Percentiles rank a stretch among this genome's conserved stretches.
These are phyloP conservation scores for Hygrophila difformis DNA, from an alignment of 257 asterid species.

Conservation along the genomic window DNA sequence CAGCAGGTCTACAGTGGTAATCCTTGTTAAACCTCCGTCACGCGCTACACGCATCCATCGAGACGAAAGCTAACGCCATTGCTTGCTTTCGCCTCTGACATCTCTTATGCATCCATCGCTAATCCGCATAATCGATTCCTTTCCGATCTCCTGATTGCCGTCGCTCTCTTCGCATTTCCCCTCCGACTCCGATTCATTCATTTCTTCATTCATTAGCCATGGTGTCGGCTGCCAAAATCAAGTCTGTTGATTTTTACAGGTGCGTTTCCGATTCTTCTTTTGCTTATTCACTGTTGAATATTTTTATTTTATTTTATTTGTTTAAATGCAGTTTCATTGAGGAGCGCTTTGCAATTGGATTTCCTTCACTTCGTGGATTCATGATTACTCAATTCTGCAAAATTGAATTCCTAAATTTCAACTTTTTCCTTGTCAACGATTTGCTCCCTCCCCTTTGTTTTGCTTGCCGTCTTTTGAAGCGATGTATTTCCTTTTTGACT, in stretches of 20 bases:
- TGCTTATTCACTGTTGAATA: too few relatives aligned
- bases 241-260: slow-evolving; percentile 52
- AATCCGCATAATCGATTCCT: too few relatives aligned
- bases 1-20: too few relatives aligned
- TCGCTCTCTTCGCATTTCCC: neutral
- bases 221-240: slow-evolving; percentile 39
- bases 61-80: slow-evolving; percentile 8
- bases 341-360: neutral
- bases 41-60: slow-evolving; percentile 6
- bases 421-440: slow-evolving; percentile 6
- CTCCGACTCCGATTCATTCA: neutral
- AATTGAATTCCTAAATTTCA: slow-evolving; percentile 3
- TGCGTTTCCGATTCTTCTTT: slow-evolving; percentile 2
- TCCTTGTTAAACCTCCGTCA: slow-evolving; percentile 2
- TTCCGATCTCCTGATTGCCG: slow-evolving; percentile 18
- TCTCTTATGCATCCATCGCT: slow-evolving; percentile 7
- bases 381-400: neutral
- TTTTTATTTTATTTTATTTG: too few relatives aligned
- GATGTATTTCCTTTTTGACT: too few relatives aligned
- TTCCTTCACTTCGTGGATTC: slow-evolving; percentile 4
- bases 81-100: slow-evolving; percentile 18
- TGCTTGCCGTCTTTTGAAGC: too few relatives aligned
- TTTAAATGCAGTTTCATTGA: slow-evolving; percentile 11
- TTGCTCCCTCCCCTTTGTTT: slow-evolving; percentile 1
- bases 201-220: slow-evolving; percentile 20